These are phyloP conservation scores for Termitomyces sp. DNA, from an alignment of 768 basidiomycete species.

Conservation along the genomic window DNA sequence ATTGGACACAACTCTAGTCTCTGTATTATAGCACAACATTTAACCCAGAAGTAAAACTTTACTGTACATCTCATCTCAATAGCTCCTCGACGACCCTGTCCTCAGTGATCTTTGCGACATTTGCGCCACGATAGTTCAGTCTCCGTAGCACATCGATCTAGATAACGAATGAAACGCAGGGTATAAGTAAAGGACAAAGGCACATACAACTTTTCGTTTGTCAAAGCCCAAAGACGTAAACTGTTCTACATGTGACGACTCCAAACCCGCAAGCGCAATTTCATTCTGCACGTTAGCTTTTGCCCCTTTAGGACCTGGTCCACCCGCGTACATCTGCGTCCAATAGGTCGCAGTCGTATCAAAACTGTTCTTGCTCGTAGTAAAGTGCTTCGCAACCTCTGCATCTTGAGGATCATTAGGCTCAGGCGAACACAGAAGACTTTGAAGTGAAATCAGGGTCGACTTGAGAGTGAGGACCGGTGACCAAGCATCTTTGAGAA, in stretches of 20 bases:
- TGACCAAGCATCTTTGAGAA: constrained; percentile 86
- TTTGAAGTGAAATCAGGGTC: constrained; percentile 92
- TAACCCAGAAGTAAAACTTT: neutral
- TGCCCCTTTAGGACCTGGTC: constrained; percentile 43
- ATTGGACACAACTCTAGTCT: constrained; percentile 1
- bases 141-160: constrained; percentile 87
- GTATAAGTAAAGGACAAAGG: constrained; percentile 1
- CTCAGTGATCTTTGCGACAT: constrained; percentile 73
- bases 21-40: neutral
- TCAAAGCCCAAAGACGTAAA: constrained; percentile 84
- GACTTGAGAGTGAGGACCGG: constrained; percentile 95
- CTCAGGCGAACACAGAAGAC: constrained; percentile 87
- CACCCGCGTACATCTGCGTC: constrained; percentile 89
- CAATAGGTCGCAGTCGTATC: constrained; percentile 92
- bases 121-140: constrained; percentile 82
- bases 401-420: constrained; percentile 97
- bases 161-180: neutral
- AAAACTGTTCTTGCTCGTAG: constrained; percentile 81
- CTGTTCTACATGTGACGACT: constrained; percentile 75
- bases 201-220: constrained; percentile 76
- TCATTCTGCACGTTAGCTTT: constrained; percentile 49
- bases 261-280: constrained; percentile 77
- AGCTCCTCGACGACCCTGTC: constrained; percentile 85
- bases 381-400: constrained; percentile 96
- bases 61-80: constrained; percentile 41